Evolutionary conservation across 148 eudicot genomes (phyloP).

Genomic region (Camellia lanceoleosa): DNA sequence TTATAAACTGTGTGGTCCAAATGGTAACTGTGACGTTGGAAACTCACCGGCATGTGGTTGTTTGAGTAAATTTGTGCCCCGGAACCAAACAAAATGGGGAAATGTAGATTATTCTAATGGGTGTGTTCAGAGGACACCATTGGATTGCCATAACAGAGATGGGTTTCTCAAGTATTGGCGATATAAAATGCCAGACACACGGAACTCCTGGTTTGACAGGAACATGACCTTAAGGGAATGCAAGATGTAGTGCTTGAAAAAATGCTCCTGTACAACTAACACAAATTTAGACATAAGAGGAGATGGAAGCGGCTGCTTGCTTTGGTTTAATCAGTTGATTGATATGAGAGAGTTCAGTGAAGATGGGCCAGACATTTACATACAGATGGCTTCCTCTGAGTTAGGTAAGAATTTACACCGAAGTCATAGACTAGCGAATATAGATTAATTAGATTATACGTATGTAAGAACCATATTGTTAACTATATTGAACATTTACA

Average conservation of each 20-base stretch:
- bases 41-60: slow-evolving; percentile 22
- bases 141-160: slow-evolving; percentile 12
- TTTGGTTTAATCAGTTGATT: slow-evolving; percentile 26
- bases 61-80: slow-evolving; percentile 24
- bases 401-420: too few relatives aligned
- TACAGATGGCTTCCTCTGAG: too few relatives aligned
- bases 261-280: slow-evolving; percentile 29
- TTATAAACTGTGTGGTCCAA: not conserved
- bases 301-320: slow-evolving; percentile 30
- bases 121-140: slow-evolving; percentile 16
- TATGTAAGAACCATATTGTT: too few relatives aligned
- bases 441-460: too few relatives aligned
- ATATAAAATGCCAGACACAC: slow-evolving; percentile 24
- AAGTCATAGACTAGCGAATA: too few relatives aligned
- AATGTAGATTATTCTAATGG: slow-evolving; percentile 23
- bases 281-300: slow-evolving; percentile 19
- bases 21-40: slow-evolving; percentile 18
- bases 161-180: not conserved
- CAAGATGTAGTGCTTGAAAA: slow-evolving; percentile 15
- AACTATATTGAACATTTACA: too few relatives aligned
- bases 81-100: slow-evolving; percentile 12
- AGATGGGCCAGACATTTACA: too few relatives aligned
- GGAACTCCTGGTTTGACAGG: slow-evolving; percentile 8
- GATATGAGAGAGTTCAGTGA: not conserved
- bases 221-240: slow-evolving; percentile 30